phyloP scores from a whole-genome alignment of 495 filamentous ascomycete genomes.

The Trichoderma erinaceum region DNA sequence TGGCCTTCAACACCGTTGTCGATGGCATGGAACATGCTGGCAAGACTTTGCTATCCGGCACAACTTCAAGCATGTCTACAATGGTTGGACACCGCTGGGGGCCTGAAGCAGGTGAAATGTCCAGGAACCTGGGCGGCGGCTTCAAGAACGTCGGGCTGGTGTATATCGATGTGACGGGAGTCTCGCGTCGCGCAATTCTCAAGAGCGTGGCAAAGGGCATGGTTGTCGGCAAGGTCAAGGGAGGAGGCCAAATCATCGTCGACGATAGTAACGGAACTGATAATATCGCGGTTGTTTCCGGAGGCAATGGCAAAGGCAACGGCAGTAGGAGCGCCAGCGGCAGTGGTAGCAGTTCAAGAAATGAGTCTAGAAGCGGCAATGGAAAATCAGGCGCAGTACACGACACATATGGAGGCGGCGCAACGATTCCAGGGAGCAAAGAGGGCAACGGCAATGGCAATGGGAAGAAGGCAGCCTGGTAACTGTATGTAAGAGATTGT shows the following conservation, averaged over 20 bases:
- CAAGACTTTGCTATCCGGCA: slow-evolving; percentile 63
- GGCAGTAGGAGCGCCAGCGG: neutral
- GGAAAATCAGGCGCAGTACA: neutral
- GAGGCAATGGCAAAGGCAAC: neutral
- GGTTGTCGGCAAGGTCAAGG: slow-evolving; percentile 87
- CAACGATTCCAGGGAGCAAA: neutral
- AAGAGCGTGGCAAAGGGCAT: slow-evolving; percentile 97
- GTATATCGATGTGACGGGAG: slow-evolving; percentile 94
- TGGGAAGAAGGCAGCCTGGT: slow-evolving; percentile 14
- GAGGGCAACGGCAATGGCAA: slow-evolving; percentile 1
- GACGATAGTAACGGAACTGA: slow-evolving; percentile 56
- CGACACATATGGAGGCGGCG: neutral
- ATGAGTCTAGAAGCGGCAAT: neutral
- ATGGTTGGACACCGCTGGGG: slow-evolving; percentile 84
- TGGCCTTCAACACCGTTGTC: slow-evolving; percentile 91
- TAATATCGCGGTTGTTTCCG: slow-evolving; percentile 18
- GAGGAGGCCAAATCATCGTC: slow-evolving; percentile 80
- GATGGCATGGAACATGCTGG: slow-evolving; percentile 88
- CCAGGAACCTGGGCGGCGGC: slow-evolving; percentile 67
- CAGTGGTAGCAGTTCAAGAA: neutral
- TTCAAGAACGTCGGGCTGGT: slow-evolving; percentile 94
- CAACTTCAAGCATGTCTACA: slow-evolving; percentile 67
- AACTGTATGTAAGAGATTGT: neutral
- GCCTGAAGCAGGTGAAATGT: slow-evolving; percentile 69
- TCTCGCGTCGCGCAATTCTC: slow-evolving; percentile 78